A percentile compares a stretch with the other conserved stretches of the same genome.
Conservation (phyloP, 2,329 filamentous ascomycete species). For the Ophiosphaerella herpotricha region DNA sequence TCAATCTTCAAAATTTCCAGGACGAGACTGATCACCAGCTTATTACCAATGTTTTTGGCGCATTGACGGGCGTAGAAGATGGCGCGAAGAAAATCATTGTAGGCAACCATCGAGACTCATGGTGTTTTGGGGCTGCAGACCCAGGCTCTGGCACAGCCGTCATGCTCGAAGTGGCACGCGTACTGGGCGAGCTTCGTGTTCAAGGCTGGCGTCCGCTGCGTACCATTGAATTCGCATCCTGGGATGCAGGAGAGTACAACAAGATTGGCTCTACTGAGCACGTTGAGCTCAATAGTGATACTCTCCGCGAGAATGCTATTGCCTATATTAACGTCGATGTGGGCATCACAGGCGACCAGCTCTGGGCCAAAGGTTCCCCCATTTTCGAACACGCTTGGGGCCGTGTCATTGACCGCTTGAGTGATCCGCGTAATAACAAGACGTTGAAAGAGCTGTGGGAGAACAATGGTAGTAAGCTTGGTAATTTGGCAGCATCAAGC, state of each 20-base stretch:
- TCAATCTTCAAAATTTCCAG: slow-evolving; percentile 84
- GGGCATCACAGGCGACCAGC: slow-evolving; percentile 74
- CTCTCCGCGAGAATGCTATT: slow-evolving; percentile 72
- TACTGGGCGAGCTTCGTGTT: slow-evolving; percentile 77
- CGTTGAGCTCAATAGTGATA: slow-evolving; percentile 81
- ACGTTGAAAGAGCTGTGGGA: slow-evolving; percentile 80
- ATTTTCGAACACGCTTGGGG: slow-evolving; percentile 74
- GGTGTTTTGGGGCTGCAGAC: slow-evolving; percentile 85
- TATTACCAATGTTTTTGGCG: slow-evolving; percentile 90
- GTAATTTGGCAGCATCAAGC: slow-evolving; percentile 72
- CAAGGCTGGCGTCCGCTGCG: slow-evolving; percentile 88
- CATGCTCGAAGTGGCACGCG: slow-evolving; percentile 83
- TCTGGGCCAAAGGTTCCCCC: slow-evolving; percentile 80
- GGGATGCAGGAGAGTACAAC: slow-evolving; percentile 95
- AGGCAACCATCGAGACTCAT: slow-evolving; percentile 91
- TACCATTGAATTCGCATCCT: slow-evolving; percentile 96
- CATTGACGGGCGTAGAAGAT: slow-evolving; percentile 83
- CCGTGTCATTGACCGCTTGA: slow-evolving; percentile 73
- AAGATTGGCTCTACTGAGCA: slow-evolving; percentile 92
- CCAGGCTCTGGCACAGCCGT: slow-evolving; percentile 86
- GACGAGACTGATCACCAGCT: slow-evolving; percentile 81
- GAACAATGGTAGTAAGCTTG: slow-evolving; percentile 61
- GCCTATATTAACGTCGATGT: slow-evolving; percentile 92
- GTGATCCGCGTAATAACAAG: slow-evolving; percentile 71
- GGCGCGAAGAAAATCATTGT: slow-evolving; percentile 82